These are phyloP conservation scores for Prunus persica DNA, from an alignment of 306 rosid species.

Conservation along the genomic window DNA sequence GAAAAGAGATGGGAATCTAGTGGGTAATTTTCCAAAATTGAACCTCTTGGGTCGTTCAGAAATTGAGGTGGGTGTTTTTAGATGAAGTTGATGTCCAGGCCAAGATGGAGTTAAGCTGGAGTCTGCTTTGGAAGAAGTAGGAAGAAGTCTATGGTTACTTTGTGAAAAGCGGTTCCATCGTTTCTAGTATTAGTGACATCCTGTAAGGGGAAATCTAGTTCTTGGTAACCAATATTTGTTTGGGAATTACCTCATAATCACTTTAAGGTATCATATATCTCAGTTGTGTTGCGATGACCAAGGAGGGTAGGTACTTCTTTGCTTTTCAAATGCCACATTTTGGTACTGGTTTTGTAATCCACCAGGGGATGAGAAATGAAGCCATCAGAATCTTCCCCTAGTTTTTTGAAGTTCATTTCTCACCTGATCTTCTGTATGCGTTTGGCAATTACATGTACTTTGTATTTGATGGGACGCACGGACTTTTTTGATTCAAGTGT, in stretches of 20 bases:
- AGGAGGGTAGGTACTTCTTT: background rate
- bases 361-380: background rate
- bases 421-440: background rate
- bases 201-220: conserved; percentile 22
- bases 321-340: background rate
- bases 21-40: background rate
- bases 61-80: conserved; percentile 15
- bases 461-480: background rate
- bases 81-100: conserved; percentile 7
- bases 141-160: conserved; percentile 18
- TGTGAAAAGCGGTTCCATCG: background rate
- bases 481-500: background rate
- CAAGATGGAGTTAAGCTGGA: conserved; percentile 12
- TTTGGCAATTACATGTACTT: background rate
- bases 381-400: background rate
- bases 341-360: background rate
- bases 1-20: conserved; percentile 7
- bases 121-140: conserved; percentile 19
- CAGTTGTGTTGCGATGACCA: background rate
- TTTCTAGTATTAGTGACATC: conserved; percentile 7
- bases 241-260: background rate
- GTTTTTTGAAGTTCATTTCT: background rate
- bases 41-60: background rate
- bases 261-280: background rate
- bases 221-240: conserved; percentile 8